Conservation (phyloP, 2,329 filamentous ascomycete genomes). For the Trichoderma sp. region DNA sequence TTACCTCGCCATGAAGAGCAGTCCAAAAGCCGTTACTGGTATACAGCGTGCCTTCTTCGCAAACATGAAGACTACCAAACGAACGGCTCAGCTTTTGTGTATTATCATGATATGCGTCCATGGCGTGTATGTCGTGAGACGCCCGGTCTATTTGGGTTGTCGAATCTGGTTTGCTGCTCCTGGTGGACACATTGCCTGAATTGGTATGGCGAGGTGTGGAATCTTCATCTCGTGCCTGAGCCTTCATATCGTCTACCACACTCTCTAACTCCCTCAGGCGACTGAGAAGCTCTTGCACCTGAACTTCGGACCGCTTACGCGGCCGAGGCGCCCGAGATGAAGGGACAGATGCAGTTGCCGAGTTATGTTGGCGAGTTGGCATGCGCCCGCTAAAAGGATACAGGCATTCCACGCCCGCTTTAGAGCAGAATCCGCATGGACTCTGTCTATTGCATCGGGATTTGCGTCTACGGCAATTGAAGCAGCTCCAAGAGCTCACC, state of each 20-base stretch:
- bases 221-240: not conserved
- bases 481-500: slow-evolving; percentile 31
- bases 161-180: not conserved
- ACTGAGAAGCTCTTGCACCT: slow-evolving; percentile 25
- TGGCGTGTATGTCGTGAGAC: not conserved
- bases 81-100: not conserved
- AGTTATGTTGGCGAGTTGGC: slow-evolving; percentile 27
- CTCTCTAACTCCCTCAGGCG: slow-evolving; percentile 30
- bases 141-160: not conserved
- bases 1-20: slow-evolving; percentile 33
- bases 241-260: slow-evolving; percentile 25
- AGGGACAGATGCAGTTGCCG: not conserved
- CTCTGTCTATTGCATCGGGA: slow-evolving; percentile 32
- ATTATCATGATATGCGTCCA: not conserved
- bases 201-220: not conserved
- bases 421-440: slow-evolving; percentile 31
- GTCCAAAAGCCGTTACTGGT: slow-evolving; percentile 35
- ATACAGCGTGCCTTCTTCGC: slow-evolving; percentile 23
- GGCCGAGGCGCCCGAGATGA: slow-evolving; percentile 24
- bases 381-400: slow-evolving; percentile 34
- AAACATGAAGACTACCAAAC: slow-evolving; percentile 16
- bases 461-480: slow-evolving; percentile 34
- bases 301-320: slow-evolving; percentile 28
- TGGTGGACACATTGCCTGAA: not conserved
- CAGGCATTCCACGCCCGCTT: slow-evolving; percentile 31